Conservation (phyloP, 148 eudicot species). For the Dysphania ambrosioides region DNA sequence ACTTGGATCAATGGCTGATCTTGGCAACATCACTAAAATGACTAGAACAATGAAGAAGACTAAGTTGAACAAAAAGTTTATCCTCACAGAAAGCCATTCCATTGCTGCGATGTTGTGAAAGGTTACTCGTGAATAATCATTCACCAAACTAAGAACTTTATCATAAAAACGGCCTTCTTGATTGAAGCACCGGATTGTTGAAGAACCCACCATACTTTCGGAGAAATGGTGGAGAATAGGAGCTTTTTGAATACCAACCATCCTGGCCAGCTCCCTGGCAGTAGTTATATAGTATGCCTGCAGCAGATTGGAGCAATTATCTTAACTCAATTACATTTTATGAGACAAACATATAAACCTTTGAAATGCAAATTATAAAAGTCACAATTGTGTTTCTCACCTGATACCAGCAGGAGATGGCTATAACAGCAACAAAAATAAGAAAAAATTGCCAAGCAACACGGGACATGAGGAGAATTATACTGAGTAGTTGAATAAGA, state of each 20-base stretch:
- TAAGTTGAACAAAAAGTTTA: conserved; percentile 78
- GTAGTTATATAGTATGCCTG: conserved; percentile 81
- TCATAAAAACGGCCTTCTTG: conserved; percentile 61
- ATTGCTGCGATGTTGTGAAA: conserved; percentile 81
- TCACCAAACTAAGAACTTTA: conserved; percentile 45
- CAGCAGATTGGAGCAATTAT: conserved; percentile 10
- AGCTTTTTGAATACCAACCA: conserved; percentile 71
- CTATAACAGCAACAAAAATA: conserved; percentile 57
- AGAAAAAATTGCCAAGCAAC: conserved; percentile 80
- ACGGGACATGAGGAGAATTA: conserved; percentile 69
- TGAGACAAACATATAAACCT: neutral
- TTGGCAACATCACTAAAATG: conserved; percentile 75
- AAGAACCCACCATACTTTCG: conserved; percentile 65
- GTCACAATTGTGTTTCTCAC: conserved; percentile 28
- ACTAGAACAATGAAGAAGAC: conserved; percentile 74
- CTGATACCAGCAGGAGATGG: conserved; percentile 81
- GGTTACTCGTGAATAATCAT: conserved; percentile 75
- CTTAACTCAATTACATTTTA: too few relatives aligned
- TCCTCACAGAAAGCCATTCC: conserved; percentile 87
- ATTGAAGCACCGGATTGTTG: conserved; percentile 76
- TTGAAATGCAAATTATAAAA: neutral
- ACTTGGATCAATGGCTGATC: conserved; percentile 82
- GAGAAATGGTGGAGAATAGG: conserved; percentile 85
- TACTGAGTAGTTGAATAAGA: conserved; percentile 72
- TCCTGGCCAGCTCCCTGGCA: conserved; percentile 79